phyloP scores from a whole-genome alignment of 495 filamentous ascomycete genomes.

The Neurospora sp. region DNA sequence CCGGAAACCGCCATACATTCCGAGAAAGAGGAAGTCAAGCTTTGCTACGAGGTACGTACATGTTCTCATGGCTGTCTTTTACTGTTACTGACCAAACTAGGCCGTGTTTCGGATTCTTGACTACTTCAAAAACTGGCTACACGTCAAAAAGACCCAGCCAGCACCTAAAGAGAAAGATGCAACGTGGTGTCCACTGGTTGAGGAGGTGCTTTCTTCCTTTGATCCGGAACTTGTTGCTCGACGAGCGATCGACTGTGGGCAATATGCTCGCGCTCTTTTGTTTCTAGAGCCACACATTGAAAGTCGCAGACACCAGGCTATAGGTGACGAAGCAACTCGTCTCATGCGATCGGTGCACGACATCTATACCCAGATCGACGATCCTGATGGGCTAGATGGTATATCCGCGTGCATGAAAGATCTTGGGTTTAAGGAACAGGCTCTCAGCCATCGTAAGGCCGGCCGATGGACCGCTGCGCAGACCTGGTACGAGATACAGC shows the following conservation, averaged over 20 bases:
- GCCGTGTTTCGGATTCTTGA: conserved; percentile 85
- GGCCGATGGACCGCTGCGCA: conserved; percentile 97
- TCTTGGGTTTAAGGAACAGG: conserved; percentile 81
- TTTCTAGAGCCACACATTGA: conserved; percentile 87
- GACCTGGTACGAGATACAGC: conserved; percentile 89
- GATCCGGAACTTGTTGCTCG: conserved; percentile 77
- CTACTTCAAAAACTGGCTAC: conserved; percentile 82
- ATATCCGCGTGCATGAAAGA: conserved; percentile 76
- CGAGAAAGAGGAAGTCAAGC: conserved; percentile 58
- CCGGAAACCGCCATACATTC: conserved; percentile 39
- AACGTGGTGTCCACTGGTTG: conserved; percentile 23
- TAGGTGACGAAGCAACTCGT: conserved; percentile 34
- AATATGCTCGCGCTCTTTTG: conserved; percentile 83
- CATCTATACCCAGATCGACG: conserved; percentile 94
- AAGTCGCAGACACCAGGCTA: conserved; percentile 38
- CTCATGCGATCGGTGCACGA: conserved; percentile 73
- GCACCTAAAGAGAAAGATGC: conserved; percentile 26
- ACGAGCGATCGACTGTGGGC: conserved; percentile 82
- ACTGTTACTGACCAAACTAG: conserved; percentile 30
- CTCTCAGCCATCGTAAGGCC: conserved; percentile 81
- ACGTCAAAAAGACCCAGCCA: conserved; percentile 44
- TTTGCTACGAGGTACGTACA: conserved; percentile 67
- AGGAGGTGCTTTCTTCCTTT: conserved; percentile 47
- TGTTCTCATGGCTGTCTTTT: neutral
- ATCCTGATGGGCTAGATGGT: conserved; percentile 92